Base-by-base conservation (phyloP, 192 early-diverging fungal genomes). In the Allomyces macrogynus region DNA sequence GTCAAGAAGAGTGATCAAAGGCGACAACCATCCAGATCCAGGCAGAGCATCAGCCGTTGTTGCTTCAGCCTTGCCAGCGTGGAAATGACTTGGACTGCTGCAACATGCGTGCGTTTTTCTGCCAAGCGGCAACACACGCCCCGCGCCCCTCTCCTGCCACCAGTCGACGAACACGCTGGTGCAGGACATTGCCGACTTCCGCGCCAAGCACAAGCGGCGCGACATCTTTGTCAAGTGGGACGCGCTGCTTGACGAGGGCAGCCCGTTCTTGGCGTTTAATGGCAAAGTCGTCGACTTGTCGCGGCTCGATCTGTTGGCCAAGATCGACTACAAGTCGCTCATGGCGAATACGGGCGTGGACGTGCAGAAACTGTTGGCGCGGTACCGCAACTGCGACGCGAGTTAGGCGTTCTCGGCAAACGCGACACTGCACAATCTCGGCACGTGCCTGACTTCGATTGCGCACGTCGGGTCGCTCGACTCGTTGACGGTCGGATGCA, bases 381-480 rank as follows among this genome's bases (percentile, higher is more conserved):
- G 49, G 49, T 40, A 64, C n/a, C 43, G 63, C 26, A 22, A 40
- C 26, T 4, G 25, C 20, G 63, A 64, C 43, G 43, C 43, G 63
- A 32, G 24, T 12, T 11, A n/a, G 0, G 23, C 23, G 27, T 44
- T 64, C 10, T 11, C 63, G 23, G 12, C 24, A 3, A 64, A 22
- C 27, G 10, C 23, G 10, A 27, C 22, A 1, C 4, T 64, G n/a
- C 1, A 20, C 16, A 20, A 14, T n/a, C 12, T 85, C 40, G 88
- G 80, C 61, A 76, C 81, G 60, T 95, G 92, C 68, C 73, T 92
- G 68, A 72, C 77, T 14, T 89, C 92, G 24, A 78, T 87, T 61
- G 81, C 89, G 77, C 80, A 83, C 64, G 85, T 92, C 25, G 92
- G 90, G 0, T 80, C 79, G 1, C 72, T 95, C 62, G 91, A 95